Evolutionary conservation across 495 filamentous ascomycete species (phyloP), one percentile per base, ranked within the genome.

Genomic region (Cenococcum geophilum): DNA sequence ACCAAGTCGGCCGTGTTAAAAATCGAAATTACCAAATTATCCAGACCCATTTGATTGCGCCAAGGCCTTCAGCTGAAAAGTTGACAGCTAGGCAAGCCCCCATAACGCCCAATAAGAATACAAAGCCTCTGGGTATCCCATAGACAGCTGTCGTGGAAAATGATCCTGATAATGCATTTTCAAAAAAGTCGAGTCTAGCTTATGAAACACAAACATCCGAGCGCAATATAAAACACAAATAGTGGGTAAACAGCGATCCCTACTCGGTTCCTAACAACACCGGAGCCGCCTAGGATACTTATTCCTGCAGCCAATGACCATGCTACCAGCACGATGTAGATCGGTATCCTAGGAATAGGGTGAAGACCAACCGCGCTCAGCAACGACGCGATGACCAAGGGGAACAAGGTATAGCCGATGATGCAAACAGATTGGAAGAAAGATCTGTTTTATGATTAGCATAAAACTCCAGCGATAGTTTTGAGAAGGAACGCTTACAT

Each of bases 361-460:
- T 83, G 86, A 5, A 97, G 79, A 52, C 81, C 77, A 9, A 98
- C 61, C 0, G 91, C 92, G 58, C 91, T 95, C 60, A 98, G 82
- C 42, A 97, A 74, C 12, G 93, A 83, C 6, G 95, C 95, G 68
- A 98, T 87, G 68, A 97, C 95, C 40, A 98, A 81, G n/a, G 93
- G 93, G 77, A 98, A 98, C 57, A 98, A 85, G 1, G 93, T 98
- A 75, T 98, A 98, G 37, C 93, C 93, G 72, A 98, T 98, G 68
- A 98, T 95, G 73, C 89, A 96, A 63, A 98, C 82, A 50, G 89
- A 92, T 74, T 97, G 93, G 77, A 95, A 92, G 75, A 98, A 98
- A 25, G 93, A 96, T 63, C 93, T 97, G 27, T 6, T 6, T 6
- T 32, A 32, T 6, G 6, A 3, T 32, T 32, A 32, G 27, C 27